phyloP scores from a whole-genome alignment of 768 basidiomycete species.

The Suillus luteus region DNA sequence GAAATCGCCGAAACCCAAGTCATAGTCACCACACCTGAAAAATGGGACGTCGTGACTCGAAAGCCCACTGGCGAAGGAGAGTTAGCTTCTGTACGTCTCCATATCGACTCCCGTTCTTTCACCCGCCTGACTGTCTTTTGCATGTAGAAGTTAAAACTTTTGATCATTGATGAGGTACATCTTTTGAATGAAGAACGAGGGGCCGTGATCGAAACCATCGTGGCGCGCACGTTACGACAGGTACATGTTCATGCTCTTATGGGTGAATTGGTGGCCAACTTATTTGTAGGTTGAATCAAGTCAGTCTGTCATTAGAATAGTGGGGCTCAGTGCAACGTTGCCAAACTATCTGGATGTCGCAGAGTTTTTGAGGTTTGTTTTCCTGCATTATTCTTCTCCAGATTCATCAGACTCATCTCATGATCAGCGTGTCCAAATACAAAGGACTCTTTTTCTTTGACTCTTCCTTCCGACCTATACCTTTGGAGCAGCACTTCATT shows the following conservation, averaged over 20 bases:
- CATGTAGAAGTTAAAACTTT: slow-evolving; percentile 79
- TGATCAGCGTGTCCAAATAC: slow-evolving; percentile 74
- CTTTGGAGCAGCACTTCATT: slow-evolving; percentile 95
- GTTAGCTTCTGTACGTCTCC: slow-evolving; percentile 74
- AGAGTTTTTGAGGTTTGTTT: slow-evolving; percentile 80
- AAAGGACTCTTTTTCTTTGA: slow-evolving; percentile 97
- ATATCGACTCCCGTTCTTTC: not conserved
- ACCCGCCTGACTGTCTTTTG: slow-evolving; percentile 5
- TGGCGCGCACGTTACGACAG: slow-evolving; percentile 92
- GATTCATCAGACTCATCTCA: slow-evolving; percentile 9
- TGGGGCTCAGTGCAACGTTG: slow-evolving; percentile 93
- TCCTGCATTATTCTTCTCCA: not conserved
- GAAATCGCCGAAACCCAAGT: slow-evolving; percentile 96
- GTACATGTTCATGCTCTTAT: slow-evolving; percentile 37
- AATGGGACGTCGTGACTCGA: slow-evolving; percentile 99
- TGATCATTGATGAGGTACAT: slow-evolving; percentile 98
- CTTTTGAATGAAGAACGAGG: slow-evolving; percentile 97
- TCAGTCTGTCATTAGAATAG: slow-evolving; percentile 94
- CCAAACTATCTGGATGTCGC: slow-evolving; percentile 98
- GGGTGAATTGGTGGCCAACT: slow-evolving; percentile 1
- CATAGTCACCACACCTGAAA: slow-evolving; percentile 98
- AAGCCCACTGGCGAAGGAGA: slow-evolving; percentile 98
- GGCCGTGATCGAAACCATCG: slow-evolving; percentile 97
- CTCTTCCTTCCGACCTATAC: slow-evolving; percentile 94
- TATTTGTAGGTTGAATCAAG: slow-evolving; percentile 83